Evolutionary conservation across 371 early-diverging fungal genomes (phyloP), one percentile per base, ranked within the genome.

Genomic region (Mucor irregularis): DNA sequence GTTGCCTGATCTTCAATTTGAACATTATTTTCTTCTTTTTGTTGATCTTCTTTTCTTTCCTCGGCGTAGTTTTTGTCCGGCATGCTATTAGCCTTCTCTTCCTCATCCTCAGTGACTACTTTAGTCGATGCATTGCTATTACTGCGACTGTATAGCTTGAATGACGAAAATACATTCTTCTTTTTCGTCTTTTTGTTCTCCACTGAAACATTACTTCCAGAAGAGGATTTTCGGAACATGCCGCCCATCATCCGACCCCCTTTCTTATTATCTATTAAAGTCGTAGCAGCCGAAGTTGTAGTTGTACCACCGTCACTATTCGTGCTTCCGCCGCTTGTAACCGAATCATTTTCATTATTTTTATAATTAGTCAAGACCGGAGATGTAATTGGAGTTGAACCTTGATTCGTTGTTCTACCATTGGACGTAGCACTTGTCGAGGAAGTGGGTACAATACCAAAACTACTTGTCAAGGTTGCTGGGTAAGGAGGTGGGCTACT

Each of bases 211-310:
- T 7, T 25, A 13, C 39, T 46, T 26, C 56, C 51, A 14, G 56
- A 45, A 0, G 56, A 60, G 0, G 37, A 29, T 25, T 51, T 62
- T 55, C 52, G 22, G 26, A 62, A 62, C 8, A 62, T 49, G 16
- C 43, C 31, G 21, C 43, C 46, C 47, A 55, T 57, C 8, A 46
- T 43, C 5, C 40, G 40, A 2, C 25, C 34, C 44, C 37, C 28
- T 49, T 26, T 29, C 16, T 38, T 28, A 10, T 22, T n/a, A n/a
- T n/a, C n/a, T n/a, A n/a, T n/a, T n/a, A n/a, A n/a, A n/a, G n/a
- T n/a, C n/a, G n/a, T n/a, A 9, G 35, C 35, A 9, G n/a, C 35
- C 10, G 35, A n/a, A n/a, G n/a, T n/a, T n/a, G n/a, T n/a, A n/a
- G n/a, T n/a, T n/a, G n/a, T n/a, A n/a, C n/a, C n/a, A n/a, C n/a